phyloP scores from a whole-genome alignment of 1,284 basidiomycete species.

The Ceratobasidium sp. region DNA sequence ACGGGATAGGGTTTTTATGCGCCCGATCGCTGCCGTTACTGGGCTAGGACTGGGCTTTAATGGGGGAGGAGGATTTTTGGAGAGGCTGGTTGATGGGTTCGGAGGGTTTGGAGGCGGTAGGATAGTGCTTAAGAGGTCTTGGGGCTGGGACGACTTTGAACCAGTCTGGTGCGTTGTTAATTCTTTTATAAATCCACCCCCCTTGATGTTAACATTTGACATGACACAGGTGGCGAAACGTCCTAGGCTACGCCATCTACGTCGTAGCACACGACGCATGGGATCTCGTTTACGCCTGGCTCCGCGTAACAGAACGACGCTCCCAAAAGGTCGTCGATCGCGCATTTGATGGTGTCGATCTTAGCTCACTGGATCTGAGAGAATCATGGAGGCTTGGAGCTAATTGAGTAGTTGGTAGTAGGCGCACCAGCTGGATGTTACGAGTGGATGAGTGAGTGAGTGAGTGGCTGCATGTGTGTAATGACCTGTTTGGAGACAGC shows the following conservation, averaged over 20 bases:
- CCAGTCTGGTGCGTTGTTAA: conserved; percentile 44
- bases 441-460: neutral
- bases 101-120: neutral
- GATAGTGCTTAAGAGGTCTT: conserved; percentile 15
- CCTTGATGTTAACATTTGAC: neutral
- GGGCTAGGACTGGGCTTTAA: conserved; percentile 24
- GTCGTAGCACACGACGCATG: conserved; percentile 42
- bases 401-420: no score
- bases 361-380: conserved; percentile 33
- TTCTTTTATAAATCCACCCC: no score
- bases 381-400: conserved; percentile 38
- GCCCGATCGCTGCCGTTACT: conserved; percentile 11
- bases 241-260: conserved; percentile 39
- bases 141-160: conserved; percentile 42
- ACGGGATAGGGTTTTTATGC: neutral
- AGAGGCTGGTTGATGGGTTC: conserved; percentile 18
- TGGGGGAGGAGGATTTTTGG: conserved; percentile 8
- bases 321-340: conserved; percentile 40
- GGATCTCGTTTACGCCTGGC: conserved; percentile 41
- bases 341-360: conserved; percentile 39
- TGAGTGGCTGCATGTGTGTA: neutral
- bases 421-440: no score
- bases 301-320: conserved; percentile 34
- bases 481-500: neutral
- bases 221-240: conserved; percentile 31